phyloP scores from a whole-genome alignment of 495 filamentous ascomycete species.

The Neurospora intermedia region DNA sequence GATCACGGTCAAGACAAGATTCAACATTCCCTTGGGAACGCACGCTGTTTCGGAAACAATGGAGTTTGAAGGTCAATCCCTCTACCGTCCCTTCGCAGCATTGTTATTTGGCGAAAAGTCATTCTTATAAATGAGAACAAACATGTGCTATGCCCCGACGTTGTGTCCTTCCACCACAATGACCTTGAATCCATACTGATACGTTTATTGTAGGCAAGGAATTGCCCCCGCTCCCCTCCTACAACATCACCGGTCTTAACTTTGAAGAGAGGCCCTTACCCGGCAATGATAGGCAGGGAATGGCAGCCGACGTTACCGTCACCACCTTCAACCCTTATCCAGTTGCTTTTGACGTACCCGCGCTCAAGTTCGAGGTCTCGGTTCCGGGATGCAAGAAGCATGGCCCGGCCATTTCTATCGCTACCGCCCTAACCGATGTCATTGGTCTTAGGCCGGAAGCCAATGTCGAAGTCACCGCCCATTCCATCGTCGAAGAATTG shows the following conservation, averaged over 20 bases:
- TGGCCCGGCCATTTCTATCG: constrained; percentile 52
- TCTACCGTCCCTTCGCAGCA: constrained; percentile 44
- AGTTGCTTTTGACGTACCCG: constrained; percentile 59
- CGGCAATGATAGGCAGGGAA: constrained; percentile 41
- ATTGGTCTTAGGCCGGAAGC: constrained; percentile 54
- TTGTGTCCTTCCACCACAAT: not conserved
- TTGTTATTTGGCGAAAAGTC: constrained; percentile 41
- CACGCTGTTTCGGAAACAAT: constrained; percentile 61
- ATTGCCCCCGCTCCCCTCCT: constrained; percentile 64
- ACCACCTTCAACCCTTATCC: constrained; percentile 62
- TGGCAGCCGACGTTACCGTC: constrained; percentile 68
- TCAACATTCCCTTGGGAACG: constrained; percentile 56
- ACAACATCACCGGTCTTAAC: constrained; percentile 66
- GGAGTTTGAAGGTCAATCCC: constrained; percentile 67
- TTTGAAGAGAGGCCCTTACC: constrained; percentile 54
- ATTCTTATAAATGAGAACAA: constrained; percentile 21
- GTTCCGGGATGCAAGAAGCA: constrained; percentile 68
- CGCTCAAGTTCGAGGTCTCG: constrained; percentile 71
- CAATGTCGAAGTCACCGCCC: constrained; percentile 55
- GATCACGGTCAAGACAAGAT: constrained; percentile 62
- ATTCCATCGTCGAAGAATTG: constrained; percentile 56
- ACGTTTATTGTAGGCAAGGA: constrained; percentile 38
- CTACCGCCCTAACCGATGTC: constrained; percentile 56
- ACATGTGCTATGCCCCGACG: not conserved
- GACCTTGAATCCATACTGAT: constrained; percentile 19